Base-by-base conservation (phyloP, 2,329 filamentous ascomycete genomes). In the Aspergillus ustus region DNA sequence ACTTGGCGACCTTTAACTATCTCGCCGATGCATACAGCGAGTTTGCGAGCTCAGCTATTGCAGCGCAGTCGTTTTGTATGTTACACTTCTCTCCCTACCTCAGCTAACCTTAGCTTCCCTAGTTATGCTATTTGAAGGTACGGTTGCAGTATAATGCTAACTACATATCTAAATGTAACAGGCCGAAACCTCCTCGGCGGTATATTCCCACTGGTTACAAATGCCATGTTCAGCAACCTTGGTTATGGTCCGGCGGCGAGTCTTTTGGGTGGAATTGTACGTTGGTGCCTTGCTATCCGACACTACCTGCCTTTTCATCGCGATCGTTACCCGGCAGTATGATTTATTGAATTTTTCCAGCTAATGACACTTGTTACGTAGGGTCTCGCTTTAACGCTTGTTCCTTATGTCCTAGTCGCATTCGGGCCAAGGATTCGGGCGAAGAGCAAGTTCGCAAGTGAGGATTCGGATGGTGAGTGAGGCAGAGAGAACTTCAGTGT, bases 1-100 rank as follows among this genome's bases (percentile, higher is more conserved):
- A 96, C 72, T 84, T 97, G 1, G 89, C 93, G 2, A 91, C 92
- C 0, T 97, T 97, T 80, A 97, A 97, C 74, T 97, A 96, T 69
- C 83, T 97, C 1, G 92, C 93, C 20, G 93, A 97, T 72, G 89
- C 89, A 1, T 97, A 97, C 75, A 89, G 93, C 72, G 83, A 85
- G 1, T 97, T 94, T 70, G 92, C 93, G 0, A 92, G 89, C 40
- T 95, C 91, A 0, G 93, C 93, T 0, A 80, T 97, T 5, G 93
- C 93, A 0, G 92, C 92, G 0, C 92, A 97, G 78, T 90, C 87
- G 15, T 96, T 91, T 73, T 94, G 91, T 77, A 70, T 49, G 75
- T 67, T 11, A 4, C 43, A 11, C 28, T n/a, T 40, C 11, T 37
- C 34, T 40, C 15, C 34, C 9, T 13, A 9, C 34, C 5, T 5